These are phyloP conservation scores for Chalciporus pseudorubinellus DNA, from an alignment of 768 basidiomycete species.

Conservation along the genomic window DNA sequence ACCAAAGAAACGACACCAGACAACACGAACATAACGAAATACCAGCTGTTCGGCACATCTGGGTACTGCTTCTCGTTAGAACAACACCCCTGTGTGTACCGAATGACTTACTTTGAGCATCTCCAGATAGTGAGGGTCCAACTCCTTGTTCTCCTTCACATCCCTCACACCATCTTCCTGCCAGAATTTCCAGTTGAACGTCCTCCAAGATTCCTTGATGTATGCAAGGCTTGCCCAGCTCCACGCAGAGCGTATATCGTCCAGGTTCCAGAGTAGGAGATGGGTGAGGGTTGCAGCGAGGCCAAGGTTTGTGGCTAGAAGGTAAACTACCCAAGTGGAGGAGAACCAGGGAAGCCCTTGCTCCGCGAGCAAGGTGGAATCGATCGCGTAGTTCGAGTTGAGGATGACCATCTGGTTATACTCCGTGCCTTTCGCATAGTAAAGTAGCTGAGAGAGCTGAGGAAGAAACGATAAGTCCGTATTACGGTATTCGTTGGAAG, in stretches of 20 bases:
- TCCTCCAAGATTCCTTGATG: constrained; percentile 25
- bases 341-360: constrained; percentile 36
- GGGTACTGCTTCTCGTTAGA: constrained; percentile 29
- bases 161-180: constrained; percentile 17
- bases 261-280: constrained; percentile 52
- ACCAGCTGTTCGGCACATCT: constrained; percentile 37
- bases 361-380: constrained; percentile 44
- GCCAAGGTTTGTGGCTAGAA: constrained; percentile 22
- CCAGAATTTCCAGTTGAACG: constrained; percentile 39
- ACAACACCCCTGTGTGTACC: too few relatives aligned
- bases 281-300: constrained; percentile 51
- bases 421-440: constrained; percentile 48
- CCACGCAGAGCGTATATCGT: constrained; percentile 49
- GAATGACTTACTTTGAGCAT: constrained; percentile 45
- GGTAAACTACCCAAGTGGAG: constrained; percentile 20
- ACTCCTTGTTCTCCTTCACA: constrained; percentile 38
- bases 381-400: constrained; percentile 49
- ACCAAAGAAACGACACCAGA: constrained; percentile 51
- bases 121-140: constrained; percentile 53
- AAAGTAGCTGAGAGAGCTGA: constrained; percentile 47
- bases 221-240: constrained; percentile 39
- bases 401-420: constrained; percentile 57
- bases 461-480: constrained; percentile 5
- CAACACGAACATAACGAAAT: constrained; percentile 21
- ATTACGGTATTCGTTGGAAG: constrained; percentile 17